Base-by-base conservation (phyloP, 2,329 filamentous ascomycete genomes). In the Aspergillus vadensis region DNA sequence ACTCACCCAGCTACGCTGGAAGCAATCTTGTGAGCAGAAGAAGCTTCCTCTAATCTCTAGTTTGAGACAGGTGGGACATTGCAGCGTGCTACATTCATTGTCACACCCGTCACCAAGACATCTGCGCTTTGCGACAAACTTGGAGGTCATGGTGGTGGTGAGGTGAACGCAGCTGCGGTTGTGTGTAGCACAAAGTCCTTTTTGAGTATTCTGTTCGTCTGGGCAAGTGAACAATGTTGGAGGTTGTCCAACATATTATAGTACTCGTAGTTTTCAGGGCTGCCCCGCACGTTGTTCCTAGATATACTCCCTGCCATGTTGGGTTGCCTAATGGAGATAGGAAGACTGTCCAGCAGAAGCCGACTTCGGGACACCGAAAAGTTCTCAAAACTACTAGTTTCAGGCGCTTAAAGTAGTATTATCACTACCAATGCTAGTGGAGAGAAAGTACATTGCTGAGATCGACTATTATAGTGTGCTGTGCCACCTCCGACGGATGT, bases 1-100 rank as follows among this genome's bases (percentile, higher is more conserved):
- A 71, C 85, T 67, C 84, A 97, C 93, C 93, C 93, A 97, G 81
- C 91, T 97, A 77, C 86, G 89, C 83, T 96, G 97, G 80, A 97
- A 97, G 80, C 93, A 97, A 68, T 97, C 93, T 77, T 97, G 93
- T 14, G 91, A 90, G 81, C 93, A 97, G 79, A 97, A 97, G 32
- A 60, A 70, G 27, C 68, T 67, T 32, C 54, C 61, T 55, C 92
- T 90, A 76, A 92, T 88, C 38, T 88, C 90, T 19, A 92, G 80
- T 79, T 96, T 96, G 72, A 96, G 83, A 76, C 93, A 97, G 23
- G 90, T 97, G 58, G 93, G 93, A 76, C 93, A 97, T 77, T 97
- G 92, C 49, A 97, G 41, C 5, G 19, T 44, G 19, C 41, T 44
- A 21, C 41, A 10, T 14, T 23, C 19, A 23, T 44, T 23, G 9